Evolutionary conservation across 2,329 filamentous ascomycete species (phyloP), one percentile per base, ranked within the genome.

Genomic region (Sporothrix schenckii): DNA sequence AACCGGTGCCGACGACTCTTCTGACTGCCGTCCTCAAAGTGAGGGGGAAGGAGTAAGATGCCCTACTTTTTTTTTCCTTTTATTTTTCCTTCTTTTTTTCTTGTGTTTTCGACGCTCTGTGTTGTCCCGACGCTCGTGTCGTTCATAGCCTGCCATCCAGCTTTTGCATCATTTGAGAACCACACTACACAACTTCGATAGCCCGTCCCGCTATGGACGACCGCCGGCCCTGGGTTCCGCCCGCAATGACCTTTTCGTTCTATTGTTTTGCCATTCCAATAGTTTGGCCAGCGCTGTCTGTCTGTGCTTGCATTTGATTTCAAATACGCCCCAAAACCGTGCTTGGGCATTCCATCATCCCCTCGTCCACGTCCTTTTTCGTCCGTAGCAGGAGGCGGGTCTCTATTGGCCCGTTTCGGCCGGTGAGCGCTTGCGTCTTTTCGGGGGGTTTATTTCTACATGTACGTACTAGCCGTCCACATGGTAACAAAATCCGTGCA

Each of bases 1-100:
- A 24, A 30, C 49, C 65, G 24, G 52, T 52, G 11, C 60, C 49
- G 39, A 68, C 69, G 4, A 71, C 72, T 1, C 39, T 72, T 56
- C 49, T 69, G 39, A 70, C 69, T 19, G 68, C 69, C 47, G 34
- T 67, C 19, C 49, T 68, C 39, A 63, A 24, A 16, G 39, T 41
- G 70, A 34, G 30, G 11, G 16, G 27, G 63, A 39, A 14, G 6
- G 16, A 19, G 61, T 21, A 49, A 3, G 27, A 30, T 44, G 50
- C 21, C 11, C 5, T 21, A 19, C 7, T 10, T 30, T 19, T 41
- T 7, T 34, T 5, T 19, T 16, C 5, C 21, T 58, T 39, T n/a
- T 39, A 4, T 58, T 5, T 9, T n/a, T 0, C 11, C 27, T 4
- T n/a, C 39, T 1, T n/a, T n/a, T 9, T 10, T 1, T 30, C 54